Evolutionary conservation across 169 alveolate species (phyloP).

Genomic region (Theileria equi): DNA sequence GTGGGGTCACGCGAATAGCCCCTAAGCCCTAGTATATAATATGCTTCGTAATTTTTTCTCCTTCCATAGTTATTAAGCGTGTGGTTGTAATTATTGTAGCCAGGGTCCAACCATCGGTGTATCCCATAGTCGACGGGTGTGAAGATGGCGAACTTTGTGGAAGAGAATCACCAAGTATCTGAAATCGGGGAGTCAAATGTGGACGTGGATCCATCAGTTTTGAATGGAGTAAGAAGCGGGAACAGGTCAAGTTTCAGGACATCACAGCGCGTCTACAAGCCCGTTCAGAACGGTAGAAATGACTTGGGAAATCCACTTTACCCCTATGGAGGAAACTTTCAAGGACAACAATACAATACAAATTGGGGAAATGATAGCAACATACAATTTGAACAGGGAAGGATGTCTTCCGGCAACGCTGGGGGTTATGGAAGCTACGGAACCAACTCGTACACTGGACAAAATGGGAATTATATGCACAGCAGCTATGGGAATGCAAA

Average conservation of each 20-base stretch:
- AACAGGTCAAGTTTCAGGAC: conserved; percentile 11
- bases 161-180: conserved; percentile 25
- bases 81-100: no score
- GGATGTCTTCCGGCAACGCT: neutral
- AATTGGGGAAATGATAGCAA: conserved; percentile 47
- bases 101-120: no score
- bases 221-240: conserved; percentile 16
- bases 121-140: neutral
- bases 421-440: neutral
- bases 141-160: conserved; percentile 27
- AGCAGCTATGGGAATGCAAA: no score
- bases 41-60: no score
- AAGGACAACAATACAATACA: conserved; percentile 35
- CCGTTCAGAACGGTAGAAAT: conserved; percentile 15
- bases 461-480: no score
- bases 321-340: conserved; percentile 28
- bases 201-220: conserved; percentile 25
- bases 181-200: conserved; percentile 17
- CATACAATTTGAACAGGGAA: conserved; percentile 38
- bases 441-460: neutral
- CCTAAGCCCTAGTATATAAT: no score
- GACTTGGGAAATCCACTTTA: conserved; percentile 33
- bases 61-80: no score
- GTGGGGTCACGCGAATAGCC: no score
- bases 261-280: conserved; percentile 30